Percentiles rank a stretch among this genome's conserved stretches.
Conservation (phyloP, 495 filamentous ascomycete species). For the Cairneyella variabilis region DNA sequence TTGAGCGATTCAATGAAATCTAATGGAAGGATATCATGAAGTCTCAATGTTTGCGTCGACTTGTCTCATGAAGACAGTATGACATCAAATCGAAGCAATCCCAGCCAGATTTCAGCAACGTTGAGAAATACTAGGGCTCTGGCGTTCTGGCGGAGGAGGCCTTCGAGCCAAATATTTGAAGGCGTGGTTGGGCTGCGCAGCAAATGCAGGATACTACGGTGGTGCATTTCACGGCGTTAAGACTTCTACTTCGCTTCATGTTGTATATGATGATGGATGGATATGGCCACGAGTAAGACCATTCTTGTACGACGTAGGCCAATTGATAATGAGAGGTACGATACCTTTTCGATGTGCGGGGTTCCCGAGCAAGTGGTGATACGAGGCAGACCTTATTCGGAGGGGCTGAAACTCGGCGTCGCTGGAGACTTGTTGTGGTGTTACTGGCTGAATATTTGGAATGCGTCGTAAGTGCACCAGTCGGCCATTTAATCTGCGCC, state of each 20-base stretch:
- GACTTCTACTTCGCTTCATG: not conserved
- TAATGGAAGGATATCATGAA: not conserved
- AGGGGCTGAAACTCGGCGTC: too few relatives aligned
- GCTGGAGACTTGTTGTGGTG: too few relatives aligned
- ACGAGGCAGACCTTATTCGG: not conserved
- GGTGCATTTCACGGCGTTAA: constrained; percentile 13
- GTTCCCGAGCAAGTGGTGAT: too few relatives aligned
- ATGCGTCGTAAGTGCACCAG: too few relatives aligned
- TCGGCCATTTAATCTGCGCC: too few relatives aligned
- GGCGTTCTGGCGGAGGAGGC: constrained; percentile 4
- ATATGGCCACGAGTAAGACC: constrained; percentile 4
- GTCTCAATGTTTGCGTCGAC: not conserved
- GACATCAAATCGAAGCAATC: not conserved
- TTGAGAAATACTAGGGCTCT: not conserved
- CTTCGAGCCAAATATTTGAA: not conserved
- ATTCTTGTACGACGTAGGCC: constrained; percentile 11
- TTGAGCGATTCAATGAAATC: not conserved
- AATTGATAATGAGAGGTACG: constrained; percentile 2
- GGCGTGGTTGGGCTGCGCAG: not conserved
- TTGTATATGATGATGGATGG: constrained; percentile 6
- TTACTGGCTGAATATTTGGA: too few relatives aligned
- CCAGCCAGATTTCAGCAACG: constrained; percentile 5
- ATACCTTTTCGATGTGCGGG: too few relatives aligned
- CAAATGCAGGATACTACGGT: constrained; percentile 10
- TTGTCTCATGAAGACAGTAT: not conserved